Evolutionary conservation across 2,329 filamentous ascomycete genomes (phyloP).

Genomic region (Pseudogymnoascus sp.): DNA sequence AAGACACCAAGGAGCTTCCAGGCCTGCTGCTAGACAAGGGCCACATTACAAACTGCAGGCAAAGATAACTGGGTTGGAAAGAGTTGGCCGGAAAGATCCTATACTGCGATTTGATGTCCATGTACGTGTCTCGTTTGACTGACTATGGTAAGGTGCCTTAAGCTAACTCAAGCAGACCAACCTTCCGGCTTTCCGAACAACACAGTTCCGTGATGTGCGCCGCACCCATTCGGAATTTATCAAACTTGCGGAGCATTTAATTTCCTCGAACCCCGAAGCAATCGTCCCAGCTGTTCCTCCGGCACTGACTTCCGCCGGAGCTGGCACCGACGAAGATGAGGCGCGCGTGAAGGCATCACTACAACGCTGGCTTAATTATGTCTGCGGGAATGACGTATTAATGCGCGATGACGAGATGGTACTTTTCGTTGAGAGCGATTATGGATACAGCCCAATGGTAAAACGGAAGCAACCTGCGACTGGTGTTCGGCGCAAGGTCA

Average conservation of each 20-base stretch:
- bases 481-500: conserved; percentile 83
- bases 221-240: conserved; percentile 92
- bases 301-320: conserved; percentile 87
- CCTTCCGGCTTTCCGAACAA: conserved; percentile 94
- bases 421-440: conserved; percentile 97
- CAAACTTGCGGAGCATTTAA: conserved; percentile 91
- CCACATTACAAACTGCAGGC: conserved; percentile 81
- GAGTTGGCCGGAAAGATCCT: conserved; percentile 90
- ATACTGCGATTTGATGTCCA: conserved; percentile 94
- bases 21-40: conserved; percentile 36
- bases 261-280: conserved; percentile 95
- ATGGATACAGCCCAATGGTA: conserved; percentile 92
- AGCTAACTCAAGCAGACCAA: conserved; percentile 61
- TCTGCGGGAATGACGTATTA: conserved; percentile 84
- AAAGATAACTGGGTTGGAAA: conserved; percentile 88
- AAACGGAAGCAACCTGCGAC: conserved; percentile 96
- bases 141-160: neutral
- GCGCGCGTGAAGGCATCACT: conserved; percentile 76
- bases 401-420: conserved; percentile 96
- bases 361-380: conserved; percentile 91
- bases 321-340: conserved; percentile 94
- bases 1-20: conserved; percentile 30
- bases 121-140: conserved; percentile 45
- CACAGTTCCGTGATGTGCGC: conserved; percentile 94
- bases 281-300: conserved; percentile 90